Base-by-base conservation (phyloP, 164 flowering plant species). In the Vitis labrusca region DNA sequence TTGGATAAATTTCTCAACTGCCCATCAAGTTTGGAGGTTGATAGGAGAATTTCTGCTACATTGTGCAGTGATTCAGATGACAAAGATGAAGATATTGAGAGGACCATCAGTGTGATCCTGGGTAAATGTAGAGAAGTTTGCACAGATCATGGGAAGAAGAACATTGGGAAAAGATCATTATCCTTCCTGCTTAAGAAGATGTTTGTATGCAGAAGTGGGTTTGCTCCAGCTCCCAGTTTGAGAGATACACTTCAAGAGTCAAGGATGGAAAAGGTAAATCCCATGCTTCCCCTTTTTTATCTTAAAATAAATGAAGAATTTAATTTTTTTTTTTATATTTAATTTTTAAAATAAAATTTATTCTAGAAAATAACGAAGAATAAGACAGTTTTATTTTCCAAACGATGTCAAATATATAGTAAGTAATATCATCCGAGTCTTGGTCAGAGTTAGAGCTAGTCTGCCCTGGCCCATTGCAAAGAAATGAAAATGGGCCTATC, bases 11-110 rank as follows among this genome's bases (percentile, higher is more conserved):
- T 94, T 57, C 85, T 94, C 0, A 94, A 92, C 66, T 92, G 97
- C 79, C 98, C 97, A 3, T 94, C 97, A 11, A 91, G 90, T 74
- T 81, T 94, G 81, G 97, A 92, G 68, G 88, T 91, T 0, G 91
- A 88, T 61, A 68, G 93, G 13, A 79, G 84, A 12, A 78, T 79
- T 16, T 82, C 87, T 19, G 65, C 59, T 44, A 63, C 79, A 3
- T 44, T 74, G 1, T 66, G 69, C 61, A 70, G 78, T 19, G 70
- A 66, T 12, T 61, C 66, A 8, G 83, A 77, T 66, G 81, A 80
- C 9, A 76, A 70, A 27, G 88, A 83, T 3, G 84, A 59, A 50
- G 85, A 85, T 58, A 77, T 84, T 32, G 82, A 82, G 13, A 71
- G 80, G 48, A 87, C 84, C 10, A 86, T 79, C 3, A 86, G 88